Conservation (phyloP, 805 yeast genomes). For the Candida nonsorbophila region DNA sequence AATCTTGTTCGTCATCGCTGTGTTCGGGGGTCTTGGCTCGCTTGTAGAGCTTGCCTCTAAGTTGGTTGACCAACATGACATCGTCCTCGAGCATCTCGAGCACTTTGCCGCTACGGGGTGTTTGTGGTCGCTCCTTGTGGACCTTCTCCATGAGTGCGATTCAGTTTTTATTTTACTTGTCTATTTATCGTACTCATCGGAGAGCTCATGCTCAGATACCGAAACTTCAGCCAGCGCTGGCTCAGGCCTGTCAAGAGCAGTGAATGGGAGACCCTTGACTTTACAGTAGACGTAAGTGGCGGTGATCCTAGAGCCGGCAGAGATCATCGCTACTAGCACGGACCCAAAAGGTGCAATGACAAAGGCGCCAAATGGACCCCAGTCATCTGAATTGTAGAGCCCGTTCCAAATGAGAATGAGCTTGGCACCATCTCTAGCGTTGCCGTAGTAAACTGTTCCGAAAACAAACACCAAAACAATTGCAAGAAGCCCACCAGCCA, state of each 20-base stretch:
- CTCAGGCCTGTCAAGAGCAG: constrained; percentile 39
- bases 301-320: constrained; percentile 45
- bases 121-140: neutral
- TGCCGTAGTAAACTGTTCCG: constrained; percentile 74
- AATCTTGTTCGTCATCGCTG: constrained; percentile 6
- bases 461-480: constrained; percentile 73
- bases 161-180: no score
- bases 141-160: neutral
- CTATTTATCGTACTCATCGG: no score
- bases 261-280: constrained; percentile 33
- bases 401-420: constrained; percentile 76
- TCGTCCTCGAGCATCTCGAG: constrained; percentile 25
- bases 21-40: neutral
- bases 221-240: constrained; percentile 12
- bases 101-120: constrained; percentile 4
- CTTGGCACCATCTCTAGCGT: constrained; percentile 72
- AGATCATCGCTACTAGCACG: constrained; percentile 48
- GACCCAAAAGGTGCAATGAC: constrained; percentile 87
- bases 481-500: constrained; percentile 82
- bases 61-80: constrained; percentile 17
- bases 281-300: constrained; percentile 24
- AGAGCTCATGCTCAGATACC: no score
- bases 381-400: constrained; percentile 66
- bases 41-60: constrained; percentile 11
- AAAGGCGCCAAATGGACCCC: constrained; percentile 95